Evolutionary conservation across 805 yeast genomes (phyloP).

Genomic region (Schizosaccharomyces octosporus): DNA sequence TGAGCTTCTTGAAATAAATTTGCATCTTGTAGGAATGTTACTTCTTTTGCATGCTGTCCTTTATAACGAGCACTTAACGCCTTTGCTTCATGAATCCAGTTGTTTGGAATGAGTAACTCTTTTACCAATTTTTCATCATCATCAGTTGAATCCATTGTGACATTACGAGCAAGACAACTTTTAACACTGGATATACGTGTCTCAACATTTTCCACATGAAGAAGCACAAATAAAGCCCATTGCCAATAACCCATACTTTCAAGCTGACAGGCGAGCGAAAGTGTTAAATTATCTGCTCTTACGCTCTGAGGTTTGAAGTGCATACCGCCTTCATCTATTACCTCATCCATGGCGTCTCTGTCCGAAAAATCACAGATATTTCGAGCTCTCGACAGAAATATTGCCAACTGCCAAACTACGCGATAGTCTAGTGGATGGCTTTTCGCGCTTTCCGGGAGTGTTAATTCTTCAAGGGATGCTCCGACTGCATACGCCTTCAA

Average conservation of each 20-base stretch:
- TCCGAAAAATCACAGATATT: slow-evolving; percentile 5
- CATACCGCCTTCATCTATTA: neutral
- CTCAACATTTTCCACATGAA: slow-evolving; percentile 29
- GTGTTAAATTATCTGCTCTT: slow-evolving; percentile 18
- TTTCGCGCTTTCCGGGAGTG: neutral
- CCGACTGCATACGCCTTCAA: slow-evolving; percentile 5
- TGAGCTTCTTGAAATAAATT: slow-evolving; percentile 40
- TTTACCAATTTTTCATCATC: slow-evolving; percentile 2
- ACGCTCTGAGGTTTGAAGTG: neutral
- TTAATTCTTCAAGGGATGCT: neutral
- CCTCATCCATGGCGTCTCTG: neutral
- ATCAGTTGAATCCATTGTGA: slow-evolving; percentile 9
- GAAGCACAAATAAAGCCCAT: slow-evolving; percentile 38
- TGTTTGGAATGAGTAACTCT: slow-evolving; percentile 4
- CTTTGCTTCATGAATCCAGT: slow-evolving; percentile 7
- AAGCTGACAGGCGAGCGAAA: slow-evolving; percentile 27
- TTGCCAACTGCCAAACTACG: slow-evolving; percentile 25
- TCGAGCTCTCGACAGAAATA: slow-evolving; percentile 15
- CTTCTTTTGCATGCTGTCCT: slow-evolving; percentile 34
- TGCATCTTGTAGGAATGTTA: slow-evolving; percentile 37
- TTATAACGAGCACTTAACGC: slow-evolving; percentile 29
- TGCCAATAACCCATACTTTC: slow-evolving; percentile 23
- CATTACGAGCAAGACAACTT: slow-evolving; percentile 10
- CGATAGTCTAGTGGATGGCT: slow-evolving; percentile 5
- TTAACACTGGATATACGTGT: slow-evolving; percentile 20